Evolutionary conservation across 148 eudicot species (phyloP), one percentile per base, ranked within the genome.

Genomic region (Agrostemma githago): DNA sequence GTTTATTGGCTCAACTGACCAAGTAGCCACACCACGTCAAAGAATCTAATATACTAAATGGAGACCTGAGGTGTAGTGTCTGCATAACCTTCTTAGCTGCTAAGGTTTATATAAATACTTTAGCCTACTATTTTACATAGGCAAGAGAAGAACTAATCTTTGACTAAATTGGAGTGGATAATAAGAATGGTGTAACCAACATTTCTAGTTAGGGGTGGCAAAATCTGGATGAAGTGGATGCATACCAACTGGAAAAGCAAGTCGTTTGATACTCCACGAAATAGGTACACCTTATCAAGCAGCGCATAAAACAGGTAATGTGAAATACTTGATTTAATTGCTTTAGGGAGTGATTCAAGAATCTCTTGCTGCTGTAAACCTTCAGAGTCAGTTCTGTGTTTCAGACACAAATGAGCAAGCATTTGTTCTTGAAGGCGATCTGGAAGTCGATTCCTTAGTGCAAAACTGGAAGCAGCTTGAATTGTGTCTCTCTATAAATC

Each of bases 171-270:
- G 37, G 38, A 60, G 14, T 51, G 56, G 56, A 51, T 51, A 12
- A 48, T 8, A 48, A 8, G 53, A 48, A 15, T 51, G 56, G 12
- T 6, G 8, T 48, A 5, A 48, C 12, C 54, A 48, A 2, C 12
- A 48, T 48, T 48, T 48, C 12, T 48, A 7, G 54, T 48, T 48
- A 48, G 12, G 54, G 14, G 14, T 8, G 54, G 12, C 8, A 7
- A 9, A 48, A 48, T 15, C 46, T 34, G 2, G 46, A 26, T 37
- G 40, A 48, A 20, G 46, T 15, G 59, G 12, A 79, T 15, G 42
- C 68, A 71, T 86, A 92, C 97, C 96, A 93, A 84, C 70, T 90
- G 98, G 83, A 89, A 89, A 72, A 90, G 92, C 62, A 93, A 83
- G 81, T 93, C 96, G 37, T 87, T 72, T 41, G 98, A 93, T 10